A percentile compares a stretch with the other conserved stretches of the same genome.
Conservation (phyloP, 768 basidiomycete species). For the Amylocystis lapponica region DNA sequence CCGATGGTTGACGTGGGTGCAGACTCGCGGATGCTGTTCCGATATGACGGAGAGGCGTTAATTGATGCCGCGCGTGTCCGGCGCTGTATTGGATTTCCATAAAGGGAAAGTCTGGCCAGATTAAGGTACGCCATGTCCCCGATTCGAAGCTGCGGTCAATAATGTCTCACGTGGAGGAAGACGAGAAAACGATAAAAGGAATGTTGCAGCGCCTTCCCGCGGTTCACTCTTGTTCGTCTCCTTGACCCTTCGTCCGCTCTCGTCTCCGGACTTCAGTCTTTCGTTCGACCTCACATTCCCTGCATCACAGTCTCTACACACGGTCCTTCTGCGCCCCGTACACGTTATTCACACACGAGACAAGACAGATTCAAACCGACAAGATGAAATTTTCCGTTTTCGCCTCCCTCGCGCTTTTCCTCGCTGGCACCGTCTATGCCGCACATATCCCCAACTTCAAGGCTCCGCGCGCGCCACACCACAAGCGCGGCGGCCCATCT, state of each 20-base stretch:
- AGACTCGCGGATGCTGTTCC: too few relatives aligned
- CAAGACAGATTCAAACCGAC: not conserved
- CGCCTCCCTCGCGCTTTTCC: conserved; percentile 17
- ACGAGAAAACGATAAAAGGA: too few relatives aligned
- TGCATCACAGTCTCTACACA: conserved; percentile 2
- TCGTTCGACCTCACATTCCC: not conserved
- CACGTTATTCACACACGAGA: not conserved
- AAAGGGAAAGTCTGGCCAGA: too few relatives aligned
- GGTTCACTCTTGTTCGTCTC: conserved; percentile 1
- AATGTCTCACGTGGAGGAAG: too few relatives aligned
- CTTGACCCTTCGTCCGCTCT: not conserved
- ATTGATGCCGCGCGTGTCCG: too few relatives aligned
- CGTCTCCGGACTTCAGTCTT: conserved; percentile 1
- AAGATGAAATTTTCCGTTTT: conserved; percentile 22
- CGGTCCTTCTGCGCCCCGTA: not conserved
- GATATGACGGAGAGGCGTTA: too few relatives aligned
- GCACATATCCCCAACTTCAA: conserved; percentile 13
- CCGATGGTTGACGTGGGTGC: too few relatives aligned
- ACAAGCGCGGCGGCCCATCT: conserved; percentile 15
- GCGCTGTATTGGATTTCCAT: too few relatives aligned
- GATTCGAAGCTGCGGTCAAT: too few relatives aligned
- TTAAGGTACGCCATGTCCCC: too few relatives aligned
- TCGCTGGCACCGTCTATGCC: conserved; percentile 16
- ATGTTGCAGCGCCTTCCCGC: not conserved
- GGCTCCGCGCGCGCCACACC: conserved; percentile 1